These are phyloP conservation scores for Umbelopsis isabellina DNA, from an alignment of 192 early-diverging fungal species.

Conservation along the genomic window DNA sequence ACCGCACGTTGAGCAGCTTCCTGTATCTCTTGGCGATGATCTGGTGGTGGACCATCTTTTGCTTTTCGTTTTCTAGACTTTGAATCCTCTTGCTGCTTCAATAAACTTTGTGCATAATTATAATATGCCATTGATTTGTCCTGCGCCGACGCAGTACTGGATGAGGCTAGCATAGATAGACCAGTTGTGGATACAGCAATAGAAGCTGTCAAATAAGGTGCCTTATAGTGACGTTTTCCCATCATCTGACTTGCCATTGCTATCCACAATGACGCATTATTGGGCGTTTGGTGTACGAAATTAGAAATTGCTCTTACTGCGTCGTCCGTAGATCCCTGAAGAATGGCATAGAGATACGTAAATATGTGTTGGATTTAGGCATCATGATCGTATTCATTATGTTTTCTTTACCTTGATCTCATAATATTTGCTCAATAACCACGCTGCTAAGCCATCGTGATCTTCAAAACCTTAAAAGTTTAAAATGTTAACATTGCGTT, in stretches of 20 bases:
- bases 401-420: neutral
- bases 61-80: slow-evolving; percentile 34
- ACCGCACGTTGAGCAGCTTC: slow-evolving; percentile 43
- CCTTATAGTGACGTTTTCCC: slow-evolving; percentile 12
- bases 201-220: slow-evolving; percentile 17
- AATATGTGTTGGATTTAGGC: neutral
- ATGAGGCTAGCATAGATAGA: slow-evolving; percentile 29
- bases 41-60: slow-evolving; percentile 25
- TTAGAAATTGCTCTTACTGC: slow-evolving; percentile 42
- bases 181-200: slow-evolving; percentile 40
- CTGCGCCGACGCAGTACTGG: slow-evolving; percentile 26
- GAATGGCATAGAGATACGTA: neutral
- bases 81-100: slow-evolving; percentile 42
- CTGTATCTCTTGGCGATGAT: slow-evolving; percentile 18
- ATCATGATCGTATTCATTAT: neutral
- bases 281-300: slow-evolving; percentile 45
- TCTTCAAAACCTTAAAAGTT: slow-evolving; percentile 7
- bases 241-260: slow-evolving; percentile 47
- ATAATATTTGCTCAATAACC: slow-evolving; percentile 20
- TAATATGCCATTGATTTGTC: slow-evolving; percentile 41
- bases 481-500: neutral
- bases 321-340: slow-evolving; percentile 19
- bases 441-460: neutral
- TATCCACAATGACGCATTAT: slow-evolving; percentile 39
- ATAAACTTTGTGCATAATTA: slow-evolving; percentile 38